These are phyloP conservation scores for Tuber calosporum DNA, from an alignment of 495 filamentous ascomycete genomes.

Conservation along the genomic window DNA sequence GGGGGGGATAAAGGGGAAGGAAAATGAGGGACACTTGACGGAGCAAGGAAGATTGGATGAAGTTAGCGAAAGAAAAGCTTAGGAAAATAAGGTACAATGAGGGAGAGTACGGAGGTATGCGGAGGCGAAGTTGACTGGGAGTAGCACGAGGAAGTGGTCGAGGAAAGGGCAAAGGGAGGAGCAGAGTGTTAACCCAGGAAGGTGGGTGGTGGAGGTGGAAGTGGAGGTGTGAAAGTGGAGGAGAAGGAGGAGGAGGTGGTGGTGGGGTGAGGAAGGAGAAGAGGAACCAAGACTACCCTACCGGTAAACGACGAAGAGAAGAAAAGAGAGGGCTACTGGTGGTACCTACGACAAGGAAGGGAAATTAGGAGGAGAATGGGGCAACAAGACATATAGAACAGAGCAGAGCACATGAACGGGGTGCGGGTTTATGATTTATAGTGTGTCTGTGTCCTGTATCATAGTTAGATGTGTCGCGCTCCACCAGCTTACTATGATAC, in stretches of 20 bases:
- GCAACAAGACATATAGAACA: constrained; percentile 14
- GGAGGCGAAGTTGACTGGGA: constrained; percentile 7
- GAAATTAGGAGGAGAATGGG: constrained; percentile 24
- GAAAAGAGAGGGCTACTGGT: constrained; percentile 18
- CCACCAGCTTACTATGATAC: background rate
- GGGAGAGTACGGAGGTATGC: background rate
- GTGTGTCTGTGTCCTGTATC: background rate
- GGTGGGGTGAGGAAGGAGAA: background rate
- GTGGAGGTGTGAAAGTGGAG: background rate
- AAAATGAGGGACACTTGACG: constrained; percentile 15
- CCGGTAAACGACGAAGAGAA: constrained; percentile 3
- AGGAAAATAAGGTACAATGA: background rate
- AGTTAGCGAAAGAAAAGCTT: constrained; percentile 14
- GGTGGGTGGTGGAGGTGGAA: background rate
- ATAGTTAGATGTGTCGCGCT: background rate
- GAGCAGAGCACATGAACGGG: constrained; percentile 7
- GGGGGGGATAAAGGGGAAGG: constrained; percentile 12
- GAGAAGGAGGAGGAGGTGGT: background rate
- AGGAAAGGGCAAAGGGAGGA: constrained; percentile 6
- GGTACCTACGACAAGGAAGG: constrained; percentile 8
- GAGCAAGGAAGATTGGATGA: constrained; percentile 33
- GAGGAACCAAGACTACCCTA: constrained; percentile 4
- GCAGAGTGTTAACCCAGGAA: background rate
- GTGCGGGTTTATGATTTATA: background rate
- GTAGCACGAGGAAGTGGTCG: constrained; percentile 9